Conservation (phyloP, 805 yeast species). For the Candida arabinofermentans region DNA sequence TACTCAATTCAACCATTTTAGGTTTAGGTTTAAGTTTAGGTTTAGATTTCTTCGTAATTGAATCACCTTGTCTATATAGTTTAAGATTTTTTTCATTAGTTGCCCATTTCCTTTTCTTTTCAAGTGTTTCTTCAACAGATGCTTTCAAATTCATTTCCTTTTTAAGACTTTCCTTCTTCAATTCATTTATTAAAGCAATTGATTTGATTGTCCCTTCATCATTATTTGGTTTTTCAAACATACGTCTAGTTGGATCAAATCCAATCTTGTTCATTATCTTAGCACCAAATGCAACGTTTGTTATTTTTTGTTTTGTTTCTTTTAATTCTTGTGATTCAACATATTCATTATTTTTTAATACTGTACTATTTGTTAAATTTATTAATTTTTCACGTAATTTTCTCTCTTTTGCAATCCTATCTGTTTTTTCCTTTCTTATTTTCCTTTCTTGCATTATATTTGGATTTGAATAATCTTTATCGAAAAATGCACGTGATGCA, state of each 20-base stretch:
- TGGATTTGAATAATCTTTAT: slow-evolving; percentile 46
- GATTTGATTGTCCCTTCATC: background rate
- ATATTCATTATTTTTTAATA: slow-evolving; percentile 9
- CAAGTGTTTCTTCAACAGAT: slow-evolving; percentile 15
- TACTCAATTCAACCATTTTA: slow-evolving; percentile 9
- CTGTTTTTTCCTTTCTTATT: slow-evolving; percentile 33
- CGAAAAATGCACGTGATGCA: slow-evolving; percentile 48
- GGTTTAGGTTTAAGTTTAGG: background rate
- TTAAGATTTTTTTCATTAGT: slow-evolving; percentile 3
- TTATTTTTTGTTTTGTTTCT: slow-evolving; percentile 18
- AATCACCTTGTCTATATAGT: background rate
- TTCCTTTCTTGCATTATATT: slow-evolving; percentile 38
- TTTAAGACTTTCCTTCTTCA: slow-evolving; percentile 10
- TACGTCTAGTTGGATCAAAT: slow-evolving; percentile 26
- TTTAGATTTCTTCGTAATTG: background rate
- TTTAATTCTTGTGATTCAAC: slow-evolving; percentile 20
- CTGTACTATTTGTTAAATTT: slow-evolving; percentile 22
- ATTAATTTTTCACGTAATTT: slow-evolving; percentile 31
- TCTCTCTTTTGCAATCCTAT: slow-evolving; percentile 35
- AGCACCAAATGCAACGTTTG: slow-evolving; percentile 25
- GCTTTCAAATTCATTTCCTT: slow-evolving; percentile 14
- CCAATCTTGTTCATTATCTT: slow-evolving; percentile 24
- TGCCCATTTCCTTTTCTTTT: slow-evolving; percentile 14
- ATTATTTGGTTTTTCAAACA: slow-evolving; percentile 12
- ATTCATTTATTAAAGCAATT: slow-evolving; percentile 4